Evolutionary conservation across 2,329 filamentous ascomycete genomes (phyloP), one percentile per base, ranked within the genome.

Genomic region (Nemania bipapillata): DNA sequence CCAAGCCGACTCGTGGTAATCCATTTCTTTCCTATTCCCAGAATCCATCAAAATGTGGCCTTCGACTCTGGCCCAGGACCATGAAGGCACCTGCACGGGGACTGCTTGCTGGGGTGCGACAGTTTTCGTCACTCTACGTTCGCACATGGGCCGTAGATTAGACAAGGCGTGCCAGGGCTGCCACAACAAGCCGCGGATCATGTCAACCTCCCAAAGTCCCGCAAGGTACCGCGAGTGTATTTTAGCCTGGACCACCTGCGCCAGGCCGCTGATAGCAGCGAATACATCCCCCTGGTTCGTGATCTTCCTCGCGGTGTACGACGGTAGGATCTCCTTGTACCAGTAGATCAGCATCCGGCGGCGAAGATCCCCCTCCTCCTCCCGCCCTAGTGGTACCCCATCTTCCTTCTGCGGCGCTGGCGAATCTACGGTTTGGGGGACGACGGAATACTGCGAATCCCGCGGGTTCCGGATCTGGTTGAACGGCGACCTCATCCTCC

Each of bases 151-250:
- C 32, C 30, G 35, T 2, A 24, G 45, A 7, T 26, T 17, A 11
- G 35, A 26, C 9, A 1, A 37, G 1, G 47, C 55, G 47, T 62
- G 60, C 22, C 20, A 11, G 7, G 72, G 63, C n/a, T 59, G 47
- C 74, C 73, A 75, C 15, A 75, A 37, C 11, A 76, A 28, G 26
- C 74, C 71, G 15, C 70, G 70, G 35, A 70, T 65, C n/a, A 76
- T 72, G 42, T 75, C 73, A 4, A 9, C 56, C 30, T 76, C 74
- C 74, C 73, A 75, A 37, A 75, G 45, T 0, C 74, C 74, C 3
- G 50, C 72, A 8, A 75, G 68, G 30, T 76, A 76, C 20, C 74
- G 71, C 5, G 74, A 75, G 11, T 66, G 50, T 28, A 76, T 72
- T 3, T 59, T 54, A 4, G 37, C 15, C 12, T 61, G 50, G 15